These are phyloP conservation scores for Lentinula detonsa DNA, from an alignment of 768 basidiomycete genomes.

Conservation along the genomic window DNA sequence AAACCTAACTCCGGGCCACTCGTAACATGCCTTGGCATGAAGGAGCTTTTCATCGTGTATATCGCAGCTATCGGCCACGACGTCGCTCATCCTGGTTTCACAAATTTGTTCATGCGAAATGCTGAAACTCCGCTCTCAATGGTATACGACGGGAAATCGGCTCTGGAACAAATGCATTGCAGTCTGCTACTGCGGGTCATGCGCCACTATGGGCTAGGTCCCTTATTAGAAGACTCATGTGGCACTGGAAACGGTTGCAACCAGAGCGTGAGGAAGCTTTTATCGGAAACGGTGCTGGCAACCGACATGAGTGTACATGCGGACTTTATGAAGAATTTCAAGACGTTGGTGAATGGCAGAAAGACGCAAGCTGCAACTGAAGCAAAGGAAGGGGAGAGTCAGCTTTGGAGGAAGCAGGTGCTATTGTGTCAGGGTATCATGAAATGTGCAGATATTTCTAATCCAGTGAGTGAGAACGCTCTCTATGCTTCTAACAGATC, in stretches of 20 bases:
- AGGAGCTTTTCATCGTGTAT: conserved; percentile 80
- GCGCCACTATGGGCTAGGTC: conserved; percentile 70
- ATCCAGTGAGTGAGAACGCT: conserved; percentile 66
- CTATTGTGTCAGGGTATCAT: conserved; percentile 86
- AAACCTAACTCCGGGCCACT: conserved; percentile 30
- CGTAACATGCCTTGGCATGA: conserved; percentile 42
- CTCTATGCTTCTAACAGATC: background rate
- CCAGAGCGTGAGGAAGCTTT: conserved; percentile 56
- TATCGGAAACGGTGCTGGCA: conserved; percentile 80
- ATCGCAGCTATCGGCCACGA: conserved; percentile 97
- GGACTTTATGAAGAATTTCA: conserved; percentile 72
- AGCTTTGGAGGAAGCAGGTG: conserved; percentile 47
- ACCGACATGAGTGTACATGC: conserved; percentile 94
- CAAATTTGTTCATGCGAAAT: conserved; percentile 95
- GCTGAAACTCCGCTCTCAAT: conserved; percentile 84
- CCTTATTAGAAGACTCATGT: conserved; percentile 47
- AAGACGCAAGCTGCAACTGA: background rate
- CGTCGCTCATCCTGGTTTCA: conserved; percentile 93
- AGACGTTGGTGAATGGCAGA: conserved; percentile 32
- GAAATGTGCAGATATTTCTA: conserved; percentile 98
- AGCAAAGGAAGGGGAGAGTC: conserved; percentile 11
- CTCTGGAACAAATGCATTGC: conserved; percentile 90
- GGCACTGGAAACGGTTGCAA: conserved; percentile 1
- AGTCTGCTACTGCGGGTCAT: conserved; percentile 75
- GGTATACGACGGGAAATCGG: conserved; percentile 84